phyloP scores from a whole-genome alignment of 768 basidiomycete genomes.

The Boletus rufocinnamomeus region DNA sequence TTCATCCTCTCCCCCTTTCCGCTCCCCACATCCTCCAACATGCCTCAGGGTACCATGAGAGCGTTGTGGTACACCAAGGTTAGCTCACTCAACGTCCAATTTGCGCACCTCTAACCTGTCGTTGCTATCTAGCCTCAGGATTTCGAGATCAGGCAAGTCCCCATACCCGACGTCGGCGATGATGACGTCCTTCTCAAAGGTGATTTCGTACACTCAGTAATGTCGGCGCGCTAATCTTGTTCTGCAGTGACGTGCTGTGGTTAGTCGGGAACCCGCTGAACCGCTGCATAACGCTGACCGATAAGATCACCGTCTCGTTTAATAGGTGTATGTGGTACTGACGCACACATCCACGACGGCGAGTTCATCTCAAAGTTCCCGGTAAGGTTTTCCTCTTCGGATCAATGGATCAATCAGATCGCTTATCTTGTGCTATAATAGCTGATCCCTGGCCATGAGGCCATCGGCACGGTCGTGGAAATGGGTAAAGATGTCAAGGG shows the following conservation, averaged over 20 bases:
- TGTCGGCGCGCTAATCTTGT: slow-evolving; percentile 3
- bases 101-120: slow-evolving; percentile 13
- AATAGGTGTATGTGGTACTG: slow-evolving; percentile 59
- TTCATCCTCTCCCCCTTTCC: not conserved
- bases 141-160: slow-evolving; percentile 67
- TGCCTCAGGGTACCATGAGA: slow-evolving; percentile 69
- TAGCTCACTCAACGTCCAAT: slow-evolving; percentile 13
- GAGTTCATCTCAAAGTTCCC: slow-evolving; percentile 71
- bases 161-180: slow-evolving; percentile 63
- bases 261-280: slow-evolving; percentile 21
- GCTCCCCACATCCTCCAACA: slow-evolving; percentile 25
- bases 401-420: slow-evolving; percentile 24
- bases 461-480: slow-evolving; percentile 70
- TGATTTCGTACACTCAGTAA: slow-evolving; percentile 20
- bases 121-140: slow-evolving; percentile 52
- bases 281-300: not conserved
- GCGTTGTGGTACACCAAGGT: slow-evolving; percentile 75
- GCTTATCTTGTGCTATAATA: slow-evolving; percentile 28
- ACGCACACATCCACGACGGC: slow-evolving; percentile 64
- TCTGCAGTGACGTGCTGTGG: slow-evolving; percentile 45
- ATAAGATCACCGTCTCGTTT: not conserved
- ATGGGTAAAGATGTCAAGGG: slow-evolving; percentile 80
- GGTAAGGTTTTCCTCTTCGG: slow-evolving; percentile 20
- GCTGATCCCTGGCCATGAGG: slow-evolving; percentile 77
- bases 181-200: slow-evolving; percentile 79